Conservation (phyloP, 371 early-diverging fungal genomes). For the Mucor irregularis region DNA sequence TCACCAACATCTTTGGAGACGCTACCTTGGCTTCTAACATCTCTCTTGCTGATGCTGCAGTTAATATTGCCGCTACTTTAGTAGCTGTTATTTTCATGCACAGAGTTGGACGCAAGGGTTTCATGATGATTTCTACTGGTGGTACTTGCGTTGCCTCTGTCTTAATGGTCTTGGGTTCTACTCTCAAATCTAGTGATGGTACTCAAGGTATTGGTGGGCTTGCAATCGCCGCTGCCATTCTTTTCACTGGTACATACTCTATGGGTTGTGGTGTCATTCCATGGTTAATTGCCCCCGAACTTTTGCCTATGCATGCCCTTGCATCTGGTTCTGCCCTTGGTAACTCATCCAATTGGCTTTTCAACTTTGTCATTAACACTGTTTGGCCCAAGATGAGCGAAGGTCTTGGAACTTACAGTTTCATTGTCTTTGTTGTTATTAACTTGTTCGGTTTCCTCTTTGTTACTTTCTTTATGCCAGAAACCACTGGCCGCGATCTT, state of each 20-base stretch:
- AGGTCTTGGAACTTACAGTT: constrained; percentile 34
- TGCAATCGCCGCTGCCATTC: constrained; percentile 39
- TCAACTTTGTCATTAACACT: constrained; percentile 47
- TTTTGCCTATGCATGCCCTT: constrained; percentile 45
- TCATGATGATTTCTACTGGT: constrained; percentile 42
- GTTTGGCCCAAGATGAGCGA: constrained; percentile 42
- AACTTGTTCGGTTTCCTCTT: constrained; percentile 48
- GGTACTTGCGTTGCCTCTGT: constrained; percentile 41
- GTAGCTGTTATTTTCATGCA: constrained; percentile 40
- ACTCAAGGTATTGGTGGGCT: constrained; percentile 28
- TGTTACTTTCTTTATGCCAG: constrained; percentile 40
- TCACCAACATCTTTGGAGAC: constrained; percentile 36
- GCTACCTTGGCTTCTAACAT: constrained; percentile 35
- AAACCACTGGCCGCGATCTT: constrained; percentile 44
- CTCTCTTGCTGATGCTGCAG: constrained; percentile 41
- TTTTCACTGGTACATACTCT: constrained; percentile 42
- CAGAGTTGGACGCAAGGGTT: constrained; percentile 44
- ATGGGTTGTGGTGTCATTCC: constrained; percentile 55
- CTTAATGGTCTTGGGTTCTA: constrained; percentile 40
- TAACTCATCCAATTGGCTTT: constrained; percentile 44
- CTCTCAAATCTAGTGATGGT: constrained; percentile 9
- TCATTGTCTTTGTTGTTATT: constrained; percentile 44
- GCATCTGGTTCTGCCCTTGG: constrained; percentile 49
- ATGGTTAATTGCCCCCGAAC: constrained; percentile 52
- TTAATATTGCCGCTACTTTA: constrained; percentile 37